These are phyloP conservation scores for Eucalyptus sideroxylon DNA, from an alignment of 345 rosid genomes.

Conservation along the genomic window DNA sequence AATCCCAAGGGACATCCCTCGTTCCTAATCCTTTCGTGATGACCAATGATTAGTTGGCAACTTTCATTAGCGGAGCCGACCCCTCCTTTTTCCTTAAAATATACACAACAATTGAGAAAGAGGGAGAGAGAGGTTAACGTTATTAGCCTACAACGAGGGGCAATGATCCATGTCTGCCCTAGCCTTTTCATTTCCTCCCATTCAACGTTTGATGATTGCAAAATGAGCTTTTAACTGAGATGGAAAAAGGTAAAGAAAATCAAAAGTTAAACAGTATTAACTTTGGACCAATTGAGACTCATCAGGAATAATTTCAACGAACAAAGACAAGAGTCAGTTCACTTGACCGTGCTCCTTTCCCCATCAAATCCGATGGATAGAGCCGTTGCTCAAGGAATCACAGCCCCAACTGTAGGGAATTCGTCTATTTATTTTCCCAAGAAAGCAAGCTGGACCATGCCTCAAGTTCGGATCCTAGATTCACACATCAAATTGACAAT, in stretches of 20 bases:
- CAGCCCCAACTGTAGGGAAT: neutral
- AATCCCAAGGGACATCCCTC: neutral
- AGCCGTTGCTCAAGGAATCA: neutral
- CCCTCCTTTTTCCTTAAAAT: neutral
- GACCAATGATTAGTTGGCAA: constrained; percentile 1
- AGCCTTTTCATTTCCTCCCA: constrained; percentile 13
- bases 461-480: neutral
- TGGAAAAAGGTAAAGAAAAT: neutral
- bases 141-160: constrained; percentile 18
- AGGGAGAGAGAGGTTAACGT: neutral
- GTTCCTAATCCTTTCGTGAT: neutral
- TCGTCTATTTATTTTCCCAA: neutral
- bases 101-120: neutral
- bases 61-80: neutral
- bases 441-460: neutral
- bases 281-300: neutral
- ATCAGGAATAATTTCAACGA: neutral
- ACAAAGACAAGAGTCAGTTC: neutral
- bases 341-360: neutral
- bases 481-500: neutral
- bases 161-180: constrained; percentile 26
- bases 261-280: neutral
- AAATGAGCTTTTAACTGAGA: neutral
- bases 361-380: neutral
- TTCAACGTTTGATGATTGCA: constrained; percentile 30